These are phyloP conservation scores for Elsinoe arachidis DNA, from an alignment of 2,329 filamentous ascomycete genomes.

Conservation along the genomic window DNA sequence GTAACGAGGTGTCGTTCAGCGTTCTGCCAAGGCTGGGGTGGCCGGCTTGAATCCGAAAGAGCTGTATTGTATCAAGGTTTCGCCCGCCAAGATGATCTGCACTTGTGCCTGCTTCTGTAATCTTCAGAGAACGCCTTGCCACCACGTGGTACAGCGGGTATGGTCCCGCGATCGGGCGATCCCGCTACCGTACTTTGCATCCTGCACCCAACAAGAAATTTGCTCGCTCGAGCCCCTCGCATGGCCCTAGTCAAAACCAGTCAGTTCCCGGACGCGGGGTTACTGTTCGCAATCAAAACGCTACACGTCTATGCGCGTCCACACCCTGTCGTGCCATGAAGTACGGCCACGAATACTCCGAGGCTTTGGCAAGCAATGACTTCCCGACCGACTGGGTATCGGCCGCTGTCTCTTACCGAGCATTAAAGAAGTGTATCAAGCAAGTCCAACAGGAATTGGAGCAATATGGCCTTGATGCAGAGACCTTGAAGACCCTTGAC, in stretches of 20 bases:
- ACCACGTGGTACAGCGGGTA: no score
- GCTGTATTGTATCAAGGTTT: no score
- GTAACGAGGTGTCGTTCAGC: no score
- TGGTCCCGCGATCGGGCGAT: no score
- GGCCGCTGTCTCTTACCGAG: slow-evolving; percentile 71
- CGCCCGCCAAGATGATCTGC: no score
- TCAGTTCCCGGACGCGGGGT: neutral
- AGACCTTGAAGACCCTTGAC: slow-evolving; percentile 59
- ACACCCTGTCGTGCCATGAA: slow-evolving; percentile 53
- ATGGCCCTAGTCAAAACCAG: neutral
- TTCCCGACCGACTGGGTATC: slow-evolving; percentile 66
- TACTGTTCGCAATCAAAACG: neutral
- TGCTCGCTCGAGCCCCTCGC: neutral
- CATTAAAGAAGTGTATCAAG: slow-evolving; percentile 84
- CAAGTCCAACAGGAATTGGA: slow-evolving; percentile 64
- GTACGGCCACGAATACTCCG: slow-evolving; percentile 71
- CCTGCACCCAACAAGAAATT: slow-evolving; percentile 1
- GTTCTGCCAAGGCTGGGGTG: no score
- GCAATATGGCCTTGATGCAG: slow-evolving; percentile 61
- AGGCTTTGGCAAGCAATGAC: slow-evolving; percentile 59
- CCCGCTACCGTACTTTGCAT: no score
- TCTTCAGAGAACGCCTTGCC: no score
- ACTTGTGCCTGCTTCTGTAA: no score
- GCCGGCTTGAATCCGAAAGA: no score
- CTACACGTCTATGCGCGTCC: neutral